These are phyloP conservation scores for Austroboletus novae-zelandiae DNA, from an alignment of 1,284 basidiomycete genomes.

Conservation along the genomic window DNA sequence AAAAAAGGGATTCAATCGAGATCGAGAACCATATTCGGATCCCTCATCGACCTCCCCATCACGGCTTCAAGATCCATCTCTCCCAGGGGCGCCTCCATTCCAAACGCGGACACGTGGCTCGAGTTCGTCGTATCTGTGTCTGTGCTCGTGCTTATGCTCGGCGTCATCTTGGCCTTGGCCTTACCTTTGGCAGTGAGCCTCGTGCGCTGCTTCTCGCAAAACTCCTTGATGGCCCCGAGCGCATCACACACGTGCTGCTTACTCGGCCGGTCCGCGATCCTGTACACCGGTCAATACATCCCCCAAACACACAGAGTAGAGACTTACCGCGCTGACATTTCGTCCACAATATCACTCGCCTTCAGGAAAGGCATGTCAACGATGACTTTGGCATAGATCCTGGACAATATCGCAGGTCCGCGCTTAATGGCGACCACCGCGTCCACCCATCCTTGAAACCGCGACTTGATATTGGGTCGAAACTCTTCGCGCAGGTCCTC, in stretches of 20 bases:
- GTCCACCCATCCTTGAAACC: constrained; percentile 55
- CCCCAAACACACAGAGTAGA: neutral
- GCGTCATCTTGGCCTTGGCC: neutral
- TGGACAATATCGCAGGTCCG: constrained; percentile 35
- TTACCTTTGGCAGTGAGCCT: neutral
- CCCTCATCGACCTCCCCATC: neutral
- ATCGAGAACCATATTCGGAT: neutral
- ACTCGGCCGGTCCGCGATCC: constrained; percentile 51
- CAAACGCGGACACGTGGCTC: neutral
- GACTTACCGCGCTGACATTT: constrained; percentile 51
- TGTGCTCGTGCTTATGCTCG: neutral
- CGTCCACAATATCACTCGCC: constrained; percentile 48
- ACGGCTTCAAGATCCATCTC: neutral
- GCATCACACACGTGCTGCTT: constrained; percentile 52
- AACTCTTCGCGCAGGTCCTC: constrained; percentile 60
- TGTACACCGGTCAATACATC: constrained; percentile 18
- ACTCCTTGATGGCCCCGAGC: constrained; percentile 45
- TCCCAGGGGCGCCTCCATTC: neutral
- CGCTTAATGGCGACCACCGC: constrained; percentile 37
- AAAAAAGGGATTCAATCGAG: too few relatives aligned
- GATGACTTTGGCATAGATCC: constrained; percentile 42
- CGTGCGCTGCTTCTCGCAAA: constrained; percentile 44
- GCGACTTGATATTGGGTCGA: constrained; percentile 50
- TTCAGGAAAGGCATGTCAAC: constrained; percentile 56
- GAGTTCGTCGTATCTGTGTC: neutral